Evolutionary conservation across 176 grass and related monocot species (phyloP).

Genomic region (Cocos nucifera): DNA sequence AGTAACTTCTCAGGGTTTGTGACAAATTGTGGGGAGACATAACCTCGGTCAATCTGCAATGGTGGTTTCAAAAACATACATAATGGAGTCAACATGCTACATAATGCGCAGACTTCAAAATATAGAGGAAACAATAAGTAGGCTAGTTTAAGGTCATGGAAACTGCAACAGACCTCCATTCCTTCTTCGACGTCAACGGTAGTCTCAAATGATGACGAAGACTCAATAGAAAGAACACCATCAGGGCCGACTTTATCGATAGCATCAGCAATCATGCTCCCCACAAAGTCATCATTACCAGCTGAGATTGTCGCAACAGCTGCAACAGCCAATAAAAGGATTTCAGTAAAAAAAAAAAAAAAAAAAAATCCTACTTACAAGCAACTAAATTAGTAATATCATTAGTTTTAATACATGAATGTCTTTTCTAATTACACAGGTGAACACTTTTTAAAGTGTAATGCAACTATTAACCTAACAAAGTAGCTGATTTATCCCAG

Average conservation of each 20-base stretch:
- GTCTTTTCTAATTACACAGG: too few species aligned
- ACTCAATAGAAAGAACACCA: slow-evolving; percentile 85
- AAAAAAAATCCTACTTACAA: not conserved
- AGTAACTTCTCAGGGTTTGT: slow-evolving; percentile 83
- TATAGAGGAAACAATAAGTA: too few species aligned
- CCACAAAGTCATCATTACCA: slow-evolving; percentile 83
- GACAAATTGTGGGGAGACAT: slow-evolving; percentile 88
- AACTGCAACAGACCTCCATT: slow-evolving; percentile 54
- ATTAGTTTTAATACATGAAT: too few species aligned
- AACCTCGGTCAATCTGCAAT: slow-evolving; percentile 78
- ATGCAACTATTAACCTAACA: too few species aligned
- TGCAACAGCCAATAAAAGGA: slow-evolving; percentile 24
- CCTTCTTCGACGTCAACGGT: slow-evolving; percentile 94
- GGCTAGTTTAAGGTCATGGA: not conserved
- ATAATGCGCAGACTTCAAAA: too few species aligned
- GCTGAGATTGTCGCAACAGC: slow-evolving; percentile 76
- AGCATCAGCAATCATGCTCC: slow-evolving; percentile 80
- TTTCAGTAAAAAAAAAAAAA: not conserved
- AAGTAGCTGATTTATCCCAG: too few species aligned
- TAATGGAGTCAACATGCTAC: too few species aligned
- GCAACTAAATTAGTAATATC: too few species aligned
- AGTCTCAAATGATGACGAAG: slow-evolving; percentile 87
- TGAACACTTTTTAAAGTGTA: too few species aligned
- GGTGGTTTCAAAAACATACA: not conserved
- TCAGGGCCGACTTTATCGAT: slow-evolving; percentile 91